These are phyloP conservation scores for Penicillium cosmopolitanum DNA, from an alignment of 495 filamentous ascomycete species.

Conservation along the genomic window DNA sequence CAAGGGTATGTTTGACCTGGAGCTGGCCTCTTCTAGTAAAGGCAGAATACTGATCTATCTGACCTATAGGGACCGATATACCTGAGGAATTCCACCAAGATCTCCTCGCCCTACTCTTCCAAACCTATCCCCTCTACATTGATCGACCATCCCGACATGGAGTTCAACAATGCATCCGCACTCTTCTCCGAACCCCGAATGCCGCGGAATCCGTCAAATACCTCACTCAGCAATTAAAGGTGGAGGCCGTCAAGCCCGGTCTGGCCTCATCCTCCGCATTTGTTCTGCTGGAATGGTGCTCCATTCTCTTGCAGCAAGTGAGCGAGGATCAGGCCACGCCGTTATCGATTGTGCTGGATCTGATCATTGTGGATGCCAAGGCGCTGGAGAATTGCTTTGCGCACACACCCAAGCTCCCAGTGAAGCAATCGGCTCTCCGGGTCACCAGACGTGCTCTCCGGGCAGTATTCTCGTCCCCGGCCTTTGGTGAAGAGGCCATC, in stretches of 20 bases:
- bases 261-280: constrained; percentile 81
- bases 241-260: constrained; percentile 71
- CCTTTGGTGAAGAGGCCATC: constrained; percentile 61
- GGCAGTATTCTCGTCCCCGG: constrained; percentile 62
- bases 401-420: constrained; percentile 55
- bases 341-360: constrained; percentile 66
- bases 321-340: constrained; percentile 55
- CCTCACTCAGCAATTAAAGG: constrained; percentile 58
- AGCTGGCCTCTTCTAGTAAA: not conserved
- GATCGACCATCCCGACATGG: constrained; percentile 83
- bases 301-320: constrained; percentile 68
- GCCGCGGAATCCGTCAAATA: constrained; percentile 56
- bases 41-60: constrained; percentile 14
- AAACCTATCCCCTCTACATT: constrained; percentile 83
- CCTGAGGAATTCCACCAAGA: constrained; percentile 37
- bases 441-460: constrained; percentile 75
- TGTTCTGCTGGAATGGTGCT: constrained; percentile 90
- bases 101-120: constrained; percentile 73
- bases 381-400: constrained; percentile 77
- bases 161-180: constrained; percentile 73
- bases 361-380: constrained; percentile 65
- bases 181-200: constrained; percentile 59
- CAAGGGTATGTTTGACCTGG: constrained; percentile 38
- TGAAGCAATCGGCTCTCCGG: constrained; percentile 69
- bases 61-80: constrained; percentile 35